Base-by-base conservation (phyloP, 2,329 filamentous ascomycete species). In the Fusarium verticillioides region DNA sequence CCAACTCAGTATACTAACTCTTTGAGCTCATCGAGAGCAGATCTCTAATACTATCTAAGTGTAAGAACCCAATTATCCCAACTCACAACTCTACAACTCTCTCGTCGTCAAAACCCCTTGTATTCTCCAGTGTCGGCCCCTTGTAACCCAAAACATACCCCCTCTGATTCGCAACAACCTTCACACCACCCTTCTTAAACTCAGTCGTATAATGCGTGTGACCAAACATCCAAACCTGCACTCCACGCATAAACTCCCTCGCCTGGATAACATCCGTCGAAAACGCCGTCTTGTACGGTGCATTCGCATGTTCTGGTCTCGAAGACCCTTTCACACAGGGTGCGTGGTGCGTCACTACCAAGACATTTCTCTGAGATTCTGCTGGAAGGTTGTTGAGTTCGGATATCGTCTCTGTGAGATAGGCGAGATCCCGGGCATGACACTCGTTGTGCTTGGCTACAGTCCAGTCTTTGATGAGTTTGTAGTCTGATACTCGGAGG, bases 331-430 rank as follows among this genome's bases (percentile, higher is more conserved):
- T 69, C 1, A 87, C 71, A n/a, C 82, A 85, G 3, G 89, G 89
- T 5, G 88, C 87, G 74, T 91, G 89, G 60, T 91, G 88, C 1
- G 88, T 91, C 1, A 86, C 83, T 1, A 91, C 83, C 0, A 91
- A 65, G 10, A 90, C 68, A 4, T 56, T 61, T 21, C 71, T 65
- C 43, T 75, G 69, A 40, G 63, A 66, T 39, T 73, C 69, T 5
- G 56, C 5, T 8, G 63, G 59, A 7, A 69, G 50, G 12, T 64
- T 46, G 42, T 77, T 72, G 46, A 79, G 70, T 21, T 75, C 49
- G n/a, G 73, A 77, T 36, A 85, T 79, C 69, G 85, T 82, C 19
- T 66, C 73, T 30, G 77, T 80, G 18, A 91, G 80, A 88, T 88
- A 91, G 5, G 80, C 73, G 8, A 85, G 69, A 67, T 91, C 89